Evolutionary conservation across 352 stramenopile genomes (phyloP).

Genomic region (Globisporangium canariense): DNA sequence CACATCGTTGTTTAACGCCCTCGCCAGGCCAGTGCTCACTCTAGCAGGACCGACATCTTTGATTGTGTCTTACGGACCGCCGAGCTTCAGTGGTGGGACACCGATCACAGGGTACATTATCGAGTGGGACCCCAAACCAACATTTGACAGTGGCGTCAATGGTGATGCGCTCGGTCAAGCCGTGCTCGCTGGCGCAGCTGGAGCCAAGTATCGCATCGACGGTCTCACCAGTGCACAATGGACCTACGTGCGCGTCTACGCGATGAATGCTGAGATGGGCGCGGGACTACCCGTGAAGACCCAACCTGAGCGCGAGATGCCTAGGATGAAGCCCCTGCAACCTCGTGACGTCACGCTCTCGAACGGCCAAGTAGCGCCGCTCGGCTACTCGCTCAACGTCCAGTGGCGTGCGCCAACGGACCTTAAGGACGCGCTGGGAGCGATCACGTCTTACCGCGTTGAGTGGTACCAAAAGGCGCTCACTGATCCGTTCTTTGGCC

Average conservation of each 20-base stretch:
- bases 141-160: conserved; percentile 71
- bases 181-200: conserved; percentile 21
- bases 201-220: conserved; percentile 43
- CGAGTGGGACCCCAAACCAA: conserved; percentile 82
- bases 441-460: conserved; percentile 42
- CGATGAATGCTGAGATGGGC: conserved; percentile 56
- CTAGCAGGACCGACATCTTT: conserved; percentile 69
- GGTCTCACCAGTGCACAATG: conserved; percentile 41
- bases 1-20: conserved; percentile 61
- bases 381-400: conserved; percentile 50
- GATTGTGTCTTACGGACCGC: conserved; percentile 73
- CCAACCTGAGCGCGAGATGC: conserved; percentile 54
- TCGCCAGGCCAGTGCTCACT: conserved; percentile 55
- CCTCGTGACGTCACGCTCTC: conserved; percentile 30
- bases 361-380: conserved; percentile 35
- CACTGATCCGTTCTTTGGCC: conserved; percentile 56
- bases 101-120: conserved; percentile 88
- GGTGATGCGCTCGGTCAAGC: conserved; percentile 49
- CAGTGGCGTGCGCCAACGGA: conserved; percentile 43
- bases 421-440: conserved; percentile 2
- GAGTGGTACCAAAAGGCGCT: conserved; percentile 71
- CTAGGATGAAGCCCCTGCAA: conserved; percentile 45
- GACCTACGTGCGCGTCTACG: conserved; percentile 72
- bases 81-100: conserved; percentile 84
- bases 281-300: conserved; percentile 41